Conservation (phyloP, 805 yeast species). For the Lachancea fermentati region DNA sequence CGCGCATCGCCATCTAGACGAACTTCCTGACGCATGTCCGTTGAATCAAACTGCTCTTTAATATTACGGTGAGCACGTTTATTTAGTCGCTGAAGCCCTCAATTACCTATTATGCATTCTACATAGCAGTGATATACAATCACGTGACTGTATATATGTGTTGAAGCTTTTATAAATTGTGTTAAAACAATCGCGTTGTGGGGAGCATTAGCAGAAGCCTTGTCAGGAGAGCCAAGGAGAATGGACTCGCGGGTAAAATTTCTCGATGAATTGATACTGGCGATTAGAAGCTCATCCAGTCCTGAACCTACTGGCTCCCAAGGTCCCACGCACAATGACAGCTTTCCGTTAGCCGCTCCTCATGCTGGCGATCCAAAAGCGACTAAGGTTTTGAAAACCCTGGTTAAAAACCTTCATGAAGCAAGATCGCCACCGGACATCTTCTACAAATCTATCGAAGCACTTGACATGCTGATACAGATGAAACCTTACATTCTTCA, state of each 20-base stretch:
- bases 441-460: slow-evolving; percentile 26
- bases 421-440: slow-evolving; percentile 9
- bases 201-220: slow-evolving; percentile 16
- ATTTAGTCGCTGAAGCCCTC: not conserved
- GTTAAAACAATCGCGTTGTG: not conserved
- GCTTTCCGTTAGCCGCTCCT: slow-evolving; percentile 2
- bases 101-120: not conserved
- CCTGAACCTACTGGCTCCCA: not conserved
- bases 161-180: not conserved
- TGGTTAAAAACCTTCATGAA: slow-evolving; percentile 10
- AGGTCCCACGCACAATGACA: not conserved
- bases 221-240: no score
- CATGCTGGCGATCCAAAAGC: slow-evolving; percentile 10
- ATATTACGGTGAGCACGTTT: no score
- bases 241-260: slow-evolving; percentile 23
- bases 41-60: no score
- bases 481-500: slow-evolving; percentile 16
- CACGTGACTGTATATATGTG: not conserved
- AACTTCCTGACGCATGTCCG: no score
- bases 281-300: slow-evolving; percentile 14
- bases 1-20: no score
- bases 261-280: slow-evolving; percentile 27
- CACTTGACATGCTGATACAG: slow-evolving; percentile 22
- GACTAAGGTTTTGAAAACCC: slow-evolving; percentile 5
- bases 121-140: not conserved